A percentile compares a stretch with the other conserved stretches of the same genome.
Conservation (phyloP, 176 grass and related monocot genomes). For the Cenchrus fungigraminus region DNA sequence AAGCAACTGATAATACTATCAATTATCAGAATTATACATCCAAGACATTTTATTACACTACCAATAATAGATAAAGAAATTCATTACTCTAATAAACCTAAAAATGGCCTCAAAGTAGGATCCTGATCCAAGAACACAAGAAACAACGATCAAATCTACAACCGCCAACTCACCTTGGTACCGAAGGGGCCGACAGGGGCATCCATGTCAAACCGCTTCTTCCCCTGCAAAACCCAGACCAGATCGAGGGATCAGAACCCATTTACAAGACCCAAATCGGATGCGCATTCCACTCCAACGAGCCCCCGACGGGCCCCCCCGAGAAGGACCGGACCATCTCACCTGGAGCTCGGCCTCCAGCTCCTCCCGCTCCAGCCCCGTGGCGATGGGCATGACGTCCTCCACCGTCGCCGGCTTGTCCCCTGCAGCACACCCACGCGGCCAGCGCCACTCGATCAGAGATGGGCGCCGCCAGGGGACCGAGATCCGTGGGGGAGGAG, state of each 20-base stretch:
- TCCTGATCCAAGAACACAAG: not conserved
- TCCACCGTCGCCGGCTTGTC: constrained; percentile 69
- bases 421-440: constrained; percentile 43
- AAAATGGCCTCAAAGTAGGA: not conserved
- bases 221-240: constrained; percentile 61
- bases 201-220: constrained; percentile 92
- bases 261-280: constrained; percentile 9
- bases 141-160: not conserved
- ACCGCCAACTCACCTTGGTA: constrained; percentile 69
- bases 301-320: not conserved
- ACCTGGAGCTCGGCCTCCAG: constrained; percentile 72
- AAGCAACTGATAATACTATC: not conserved
- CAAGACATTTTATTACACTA: not conserved
- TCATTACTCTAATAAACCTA: not conserved
- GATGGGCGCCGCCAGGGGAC: not conserved
- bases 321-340: not conserved
- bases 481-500: constrained; percentile 42
- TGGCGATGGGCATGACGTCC: constrained; percentile 87
- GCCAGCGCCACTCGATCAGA: constrained; percentile 10
- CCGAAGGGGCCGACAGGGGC: constrained; percentile 76
- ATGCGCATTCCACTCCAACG: constrained; percentile 18
- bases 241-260: constrained; percentile 51
- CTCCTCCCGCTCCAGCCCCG: constrained; percentile 85
- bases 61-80: not conserved
- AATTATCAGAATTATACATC: not conserved